phyloP scores from a whole-genome alignment of 192 early-diverging fungal genomes.

The Coemansia umbellata region DNA sequence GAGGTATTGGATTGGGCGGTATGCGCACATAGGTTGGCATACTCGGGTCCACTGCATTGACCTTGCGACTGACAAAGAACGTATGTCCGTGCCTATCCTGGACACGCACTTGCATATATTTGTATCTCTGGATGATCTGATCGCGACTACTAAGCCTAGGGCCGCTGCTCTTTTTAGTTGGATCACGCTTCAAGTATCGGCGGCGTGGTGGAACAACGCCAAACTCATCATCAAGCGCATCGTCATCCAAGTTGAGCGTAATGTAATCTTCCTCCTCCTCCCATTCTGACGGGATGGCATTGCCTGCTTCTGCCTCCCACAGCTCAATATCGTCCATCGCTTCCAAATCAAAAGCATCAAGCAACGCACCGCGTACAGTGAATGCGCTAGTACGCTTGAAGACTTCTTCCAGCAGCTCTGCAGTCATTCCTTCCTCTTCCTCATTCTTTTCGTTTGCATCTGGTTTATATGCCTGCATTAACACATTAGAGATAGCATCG shows the following conservation, averaged over 20 bases:
- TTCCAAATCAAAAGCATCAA: constrained; percentile 46
- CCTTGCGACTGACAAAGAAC: constrained; percentile 82
- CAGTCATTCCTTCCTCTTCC: constrained; percentile 53
- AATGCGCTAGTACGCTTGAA: constrained; percentile 89
- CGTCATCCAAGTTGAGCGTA: constrained; percentile 64
- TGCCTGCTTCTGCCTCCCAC: constrained; percentile 76
- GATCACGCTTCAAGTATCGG: constrained; percentile 33
- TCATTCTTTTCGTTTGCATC: neutral
- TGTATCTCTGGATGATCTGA: constrained; percentile 75
- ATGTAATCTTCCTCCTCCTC: constrained; percentile 71
- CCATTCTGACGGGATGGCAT: constrained; percentile 66
- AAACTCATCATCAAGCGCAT: constrained; percentile 78
- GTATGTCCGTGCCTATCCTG: constrained; percentile 82
- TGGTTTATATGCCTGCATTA: neutral
- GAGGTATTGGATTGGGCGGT: constrained; percentile 76
- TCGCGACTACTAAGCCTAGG: constrained; percentile 57
- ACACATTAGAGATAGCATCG: neutral
- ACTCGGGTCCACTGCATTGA: constrained; percentile 76
- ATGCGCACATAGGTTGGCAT: constrained; percentile 88
- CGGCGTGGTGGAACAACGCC: constrained; percentile 42
- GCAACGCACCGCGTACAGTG: constrained; percentile 54
- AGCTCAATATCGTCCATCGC: constrained; percentile 62
- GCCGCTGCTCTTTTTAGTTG: constrained; percentile 47
- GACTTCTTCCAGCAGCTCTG: constrained; percentile 83
- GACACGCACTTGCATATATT: constrained; percentile 81